These are phyloP conservation scores for Phytophthora constricta DNA, from an alignment of 352 stramenopile species.

Conservation along the genomic window DNA sequence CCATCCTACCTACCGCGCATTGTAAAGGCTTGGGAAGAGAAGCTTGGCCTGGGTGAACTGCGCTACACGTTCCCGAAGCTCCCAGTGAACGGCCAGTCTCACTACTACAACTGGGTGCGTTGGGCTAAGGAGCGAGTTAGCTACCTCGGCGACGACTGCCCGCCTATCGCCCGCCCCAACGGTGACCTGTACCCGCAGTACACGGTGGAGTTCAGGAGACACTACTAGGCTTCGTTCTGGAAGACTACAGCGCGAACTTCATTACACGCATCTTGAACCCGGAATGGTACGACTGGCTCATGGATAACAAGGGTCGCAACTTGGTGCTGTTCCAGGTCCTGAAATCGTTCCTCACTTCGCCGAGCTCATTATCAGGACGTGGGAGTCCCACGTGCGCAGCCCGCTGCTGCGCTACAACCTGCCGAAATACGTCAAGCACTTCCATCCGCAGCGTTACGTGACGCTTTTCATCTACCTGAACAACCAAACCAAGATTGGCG, in stretches of 20 bases:
- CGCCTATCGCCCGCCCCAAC: slow-evolving; percentile 49
- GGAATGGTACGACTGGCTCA: slow-evolving; percentile 77
- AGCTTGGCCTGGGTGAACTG: slow-evolving; percentile 56
- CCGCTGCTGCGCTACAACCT: slow-evolving; percentile 55
- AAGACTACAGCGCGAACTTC: slow-evolving; percentile 63
- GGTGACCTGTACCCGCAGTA: slow-evolving; percentile 75
- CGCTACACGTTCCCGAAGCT: slow-evolving; percentile 74
- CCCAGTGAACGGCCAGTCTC: slow-evolving; percentile 56
- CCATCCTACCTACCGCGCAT: slow-evolving; percentile 64
- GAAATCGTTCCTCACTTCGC: slow-evolving; percentile 62
- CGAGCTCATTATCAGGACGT: slow-evolving; percentile 69
- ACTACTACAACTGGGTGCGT: slow-evolving; percentile 80
- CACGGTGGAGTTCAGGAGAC: slow-evolving; percentile 62
- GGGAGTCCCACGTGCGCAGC: slow-evolving; percentile 55
- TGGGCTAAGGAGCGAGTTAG: slow-evolving; percentile 83
- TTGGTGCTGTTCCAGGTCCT: slow-evolving; percentile 71
- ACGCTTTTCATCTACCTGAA: slow-evolving; percentile 98
- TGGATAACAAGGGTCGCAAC: slow-evolving; percentile 59
- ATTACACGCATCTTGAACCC: slow-evolving; percentile 59
- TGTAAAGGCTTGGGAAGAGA: slow-evolving; percentile 68
- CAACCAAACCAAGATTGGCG: slow-evolving; percentile 93
- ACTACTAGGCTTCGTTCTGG: slow-evolving; percentile 61
- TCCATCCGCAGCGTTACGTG: slow-evolving; percentile 93
- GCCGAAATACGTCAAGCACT: slow-evolving; percentile 75
- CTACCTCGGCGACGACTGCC: slow-evolving; percentile 56